Evolutionary conservation across 331 rosid genomes (phyloP), one percentile per base, ranked within the genome.

Genomic region (Pyracantha coccinea): DNA sequence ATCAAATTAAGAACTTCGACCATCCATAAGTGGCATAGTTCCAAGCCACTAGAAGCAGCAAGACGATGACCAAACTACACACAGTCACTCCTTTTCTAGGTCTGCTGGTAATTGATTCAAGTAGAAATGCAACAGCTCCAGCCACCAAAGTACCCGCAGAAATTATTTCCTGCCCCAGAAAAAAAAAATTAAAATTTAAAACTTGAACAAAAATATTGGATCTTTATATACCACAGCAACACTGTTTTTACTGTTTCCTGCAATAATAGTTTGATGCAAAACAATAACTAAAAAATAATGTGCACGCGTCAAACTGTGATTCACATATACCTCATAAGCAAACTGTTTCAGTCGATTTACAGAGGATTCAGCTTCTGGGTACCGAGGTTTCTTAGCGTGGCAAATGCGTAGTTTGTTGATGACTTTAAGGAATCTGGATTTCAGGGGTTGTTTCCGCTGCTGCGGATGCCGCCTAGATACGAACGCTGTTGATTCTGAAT

Each of bases 361-460:
- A 58, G 19, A 31, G 15, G 15, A 33, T n/a, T n/a, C 13, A 65
- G 74, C 75, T 68, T 72, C 65, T 12, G 76, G 76, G 29, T 12
- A 17, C 5, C 41, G 32, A 21, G 14, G 60, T 38, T 31, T 81
- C 2, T 66, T 75, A 54, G 29, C 4, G 11, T 55, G 16, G 12
- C 27, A 62, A n/a, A 66, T 23, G 14, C 57, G 71, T 69, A 84
- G 4, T 50, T 82, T 89, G 58, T 54, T 78, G 27, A 81, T 1
- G 74, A 79, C 16, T 59, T 73, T 63, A 21, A 68, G 69, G 75
- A 88, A 15, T 78, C 47, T 78, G 74, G 84, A 47, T 8, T 31
- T 73, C 29, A 83, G 24, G 50, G 75, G 78, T 44, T 6, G 8
- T 38, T 20, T 50, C 1, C 59, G 71, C 23, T 65, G 82, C 4